phyloP scores from a whole-genome alignment of 306 rosid species.

The Malus fusca region DNA sequence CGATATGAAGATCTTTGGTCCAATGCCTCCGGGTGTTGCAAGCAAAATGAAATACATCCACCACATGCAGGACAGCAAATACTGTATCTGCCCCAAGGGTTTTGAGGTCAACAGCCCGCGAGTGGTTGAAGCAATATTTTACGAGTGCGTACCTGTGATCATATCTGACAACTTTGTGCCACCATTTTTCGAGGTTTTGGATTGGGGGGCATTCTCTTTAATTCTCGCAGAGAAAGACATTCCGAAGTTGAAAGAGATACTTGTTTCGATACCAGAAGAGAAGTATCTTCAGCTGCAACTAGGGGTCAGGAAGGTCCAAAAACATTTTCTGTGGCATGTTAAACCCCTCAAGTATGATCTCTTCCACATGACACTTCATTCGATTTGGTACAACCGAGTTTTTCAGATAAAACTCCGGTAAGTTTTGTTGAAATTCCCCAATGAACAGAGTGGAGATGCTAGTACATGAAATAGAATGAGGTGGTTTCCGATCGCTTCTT shows the following conservation, averaged over 20 bases:
- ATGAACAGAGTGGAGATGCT: background rate
- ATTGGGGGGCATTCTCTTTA: constrained; percentile 83
- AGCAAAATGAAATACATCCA: constrained; percentile 82
- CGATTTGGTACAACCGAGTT: constrained; percentile 88
- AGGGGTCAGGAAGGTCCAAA: constrained; percentile 74
- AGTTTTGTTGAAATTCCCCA: background rate
- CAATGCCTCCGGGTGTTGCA: constrained; percentile 73
- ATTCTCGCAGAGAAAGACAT: constrained; percentile 79
- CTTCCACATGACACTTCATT: constrained; percentile 93
- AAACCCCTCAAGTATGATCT: constrained; percentile 80
- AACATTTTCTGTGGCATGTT: constrained; percentile 84
- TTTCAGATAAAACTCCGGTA: constrained; percentile 62
- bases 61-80: constrained; percentile 85
- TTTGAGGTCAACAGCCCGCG: constrained; percentile 92
- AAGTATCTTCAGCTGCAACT: constrained; percentile 74
- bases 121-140: constrained; percentile 79
- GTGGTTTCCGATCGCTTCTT: background rate
- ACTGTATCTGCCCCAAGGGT: constrained; percentile 93
- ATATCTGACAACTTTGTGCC: constrained; percentile 97
- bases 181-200: constrained; percentile 79
- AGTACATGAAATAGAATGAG: background rate
- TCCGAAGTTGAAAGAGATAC: constrained; percentile 62
- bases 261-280: constrained; percentile 56
- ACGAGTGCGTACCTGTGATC: constrained; percentile 92
- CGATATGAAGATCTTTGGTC: constrained; percentile 72